These are phyloP conservation scores for Saprolegnia parasitica DNA, from an alignment of 352 stramenopile genomes.

Conservation along the genomic window DNA sequence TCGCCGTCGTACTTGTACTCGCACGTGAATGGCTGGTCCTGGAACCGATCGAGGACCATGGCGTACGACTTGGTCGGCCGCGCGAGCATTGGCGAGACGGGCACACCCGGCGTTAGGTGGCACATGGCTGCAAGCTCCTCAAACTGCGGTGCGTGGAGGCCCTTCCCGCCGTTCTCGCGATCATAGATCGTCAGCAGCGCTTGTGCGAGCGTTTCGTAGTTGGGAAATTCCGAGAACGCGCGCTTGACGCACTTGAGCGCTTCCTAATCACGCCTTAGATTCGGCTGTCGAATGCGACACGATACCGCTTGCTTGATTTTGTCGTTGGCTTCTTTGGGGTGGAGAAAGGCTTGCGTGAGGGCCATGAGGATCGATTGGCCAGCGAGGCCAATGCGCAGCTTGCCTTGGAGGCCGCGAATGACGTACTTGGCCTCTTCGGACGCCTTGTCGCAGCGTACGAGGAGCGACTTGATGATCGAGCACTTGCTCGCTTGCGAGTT, in stretches of 20 bases:
- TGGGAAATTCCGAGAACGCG: conserved; percentile 95
- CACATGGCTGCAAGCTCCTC: conserved; percentile 48
- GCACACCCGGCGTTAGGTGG: conserved; percentile 92
- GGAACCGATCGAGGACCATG: conserved; percentile 97
- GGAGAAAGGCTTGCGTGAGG: conserved; percentile 94
- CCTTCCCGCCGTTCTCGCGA: conserved; percentile 48
- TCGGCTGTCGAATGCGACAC: neutral
- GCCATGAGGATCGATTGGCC: conserved; percentile 96
- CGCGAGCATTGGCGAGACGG: conserved; percentile 98
- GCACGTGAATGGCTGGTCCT: conserved; percentile 95
- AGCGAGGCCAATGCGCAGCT: conserved; percentile 96
- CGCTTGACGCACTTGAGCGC: conserved; percentile 95
- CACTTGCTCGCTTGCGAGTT: conserved; percentile 97
- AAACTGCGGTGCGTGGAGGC: conserved; percentile 34
- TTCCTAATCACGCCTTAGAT: conserved; percentile 52
- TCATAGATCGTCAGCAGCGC: conserved; percentile 65
- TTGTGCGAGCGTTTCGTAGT: conserved; percentile 92
- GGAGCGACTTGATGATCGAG: conserved; percentile 94
- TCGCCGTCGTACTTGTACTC: conserved; percentile 99
- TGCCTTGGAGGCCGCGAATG: conserved; percentile 97
- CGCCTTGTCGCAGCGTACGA: conserved; percentile 90
- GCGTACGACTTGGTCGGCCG: conserved; percentile 95
- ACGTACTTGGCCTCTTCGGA: conserved; percentile 95
- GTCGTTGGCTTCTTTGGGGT: conserved; percentile 75
- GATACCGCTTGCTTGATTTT: conserved; percentile 58